phyloP scores from a whole-genome alignment of 768 basidiomycete genomes.

The Infundibulicybe gibba region DNA sequence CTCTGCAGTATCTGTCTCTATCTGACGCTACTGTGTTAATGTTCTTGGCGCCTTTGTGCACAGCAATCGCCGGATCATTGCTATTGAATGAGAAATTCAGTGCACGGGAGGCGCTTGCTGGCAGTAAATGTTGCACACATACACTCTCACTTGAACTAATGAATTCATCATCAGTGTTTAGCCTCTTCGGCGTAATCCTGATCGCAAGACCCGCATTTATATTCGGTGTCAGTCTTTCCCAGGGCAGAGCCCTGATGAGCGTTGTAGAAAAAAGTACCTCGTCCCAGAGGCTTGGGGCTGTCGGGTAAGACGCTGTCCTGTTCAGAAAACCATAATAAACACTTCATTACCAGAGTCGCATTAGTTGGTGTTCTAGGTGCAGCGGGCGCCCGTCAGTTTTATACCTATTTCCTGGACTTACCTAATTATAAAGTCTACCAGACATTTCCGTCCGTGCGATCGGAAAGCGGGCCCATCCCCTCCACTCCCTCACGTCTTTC shows the following conservation, averaged over 20 bases:
- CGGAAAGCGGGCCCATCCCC: constrained; percentile 67
- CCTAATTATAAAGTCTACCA: not conserved
- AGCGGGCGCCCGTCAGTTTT: constrained; percentile 63
- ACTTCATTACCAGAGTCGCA: constrained; percentile 39
- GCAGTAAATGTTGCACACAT: not conserved
- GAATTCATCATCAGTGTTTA: constrained; percentile 40
- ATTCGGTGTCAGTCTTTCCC: constrained; percentile 43
- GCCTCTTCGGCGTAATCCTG: constrained; percentile 73
- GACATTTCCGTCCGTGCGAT: constrained; percentile 50
- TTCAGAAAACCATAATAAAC: too few species aligned
- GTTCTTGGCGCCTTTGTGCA: constrained; percentile 53
- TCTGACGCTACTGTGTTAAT: constrained; percentile 56
- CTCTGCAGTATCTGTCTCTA: constrained; percentile 52
- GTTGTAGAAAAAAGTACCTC: constrained; percentile 21
- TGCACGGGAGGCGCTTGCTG: constrained; percentile 35
- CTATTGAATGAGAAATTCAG: constrained; percentile 45
- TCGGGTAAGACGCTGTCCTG: constrained; percentile 16
- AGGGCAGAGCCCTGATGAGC: constrained; percentile 12
- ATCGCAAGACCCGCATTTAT: constrained; percentile 77
- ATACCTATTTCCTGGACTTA: constrained; percentile 67
- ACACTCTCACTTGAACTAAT: too few species aligned
- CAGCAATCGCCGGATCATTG: constrained; percentile 42
- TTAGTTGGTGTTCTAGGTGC: constrained; percentile 59
- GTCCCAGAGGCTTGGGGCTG: constrained; percentile 50
- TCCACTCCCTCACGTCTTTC: constrained; percentile 70